Base-by-base conservation (phyloP, 225 moss, liverwort and hornwort genomes). In the Marchantia polymorpha region DNA sequence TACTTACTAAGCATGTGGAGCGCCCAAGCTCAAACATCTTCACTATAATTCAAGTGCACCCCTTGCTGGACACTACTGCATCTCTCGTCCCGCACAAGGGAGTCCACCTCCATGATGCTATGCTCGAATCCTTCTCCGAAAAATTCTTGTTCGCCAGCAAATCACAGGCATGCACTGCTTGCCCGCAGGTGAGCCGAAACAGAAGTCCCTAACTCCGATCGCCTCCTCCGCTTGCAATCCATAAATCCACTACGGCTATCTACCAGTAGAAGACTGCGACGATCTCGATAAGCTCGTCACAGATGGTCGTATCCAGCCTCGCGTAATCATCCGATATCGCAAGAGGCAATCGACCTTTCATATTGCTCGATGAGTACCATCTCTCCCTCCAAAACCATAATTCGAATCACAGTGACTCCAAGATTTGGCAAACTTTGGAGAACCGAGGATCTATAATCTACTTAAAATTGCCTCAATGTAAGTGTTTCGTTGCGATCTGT, bases 1-100 rank as follows among this genome's bases (percentile, higher is more conserved):
- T 48, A 64, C 65, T 66, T 77, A 65, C 50, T 77, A 10, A 77
- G 77, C 77, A 77, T 77, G 63, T 48, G 77, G 64, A 77, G 20
- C 63, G n/a, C 22, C n/a, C 13, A 52, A n/a, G 30, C 64, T 27
- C 27, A 23, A 23, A 64, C 64, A 26, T 23, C 64, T 64, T 12
- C 64, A 64, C 20, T 3, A 27, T 23, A 22, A 64, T 25, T 64
- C 5, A 64, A 20, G 56, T 6, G 56, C 39, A 39, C 20, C 15
- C 58, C 13, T 6, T 15, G 58, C 58, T 20, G 58, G 58, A 58
- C 16, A 16, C 10, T 58, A 17, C 58, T 14, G 17, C 58, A 58
- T 20, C 58, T 58, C 39, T 39, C 39, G 39, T 15, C 58, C 14
- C 16, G 58, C 58, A 58, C 58, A 58, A 15, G 5, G 15, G 58